Evolutionary conservation across 2,329 filamentous ascomycete genomes (phyloP).

Genomic region (Ophiostoma ips): DNA sequence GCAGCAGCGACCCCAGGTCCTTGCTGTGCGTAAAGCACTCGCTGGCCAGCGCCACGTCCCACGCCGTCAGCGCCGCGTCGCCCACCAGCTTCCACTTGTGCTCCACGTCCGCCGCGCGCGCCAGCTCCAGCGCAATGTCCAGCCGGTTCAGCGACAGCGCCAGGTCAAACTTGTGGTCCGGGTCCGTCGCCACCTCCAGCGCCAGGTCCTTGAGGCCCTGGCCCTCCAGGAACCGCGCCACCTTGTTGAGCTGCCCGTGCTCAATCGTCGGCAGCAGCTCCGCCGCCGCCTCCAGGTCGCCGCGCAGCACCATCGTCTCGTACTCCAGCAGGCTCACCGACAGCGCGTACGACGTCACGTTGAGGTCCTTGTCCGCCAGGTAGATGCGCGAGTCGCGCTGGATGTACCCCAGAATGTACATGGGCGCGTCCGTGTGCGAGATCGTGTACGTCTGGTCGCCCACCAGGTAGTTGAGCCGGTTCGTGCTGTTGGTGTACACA

Average conservation of each 20-base stretch:
- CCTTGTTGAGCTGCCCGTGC: slow-evolving; percentile 92
- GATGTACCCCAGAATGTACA: slow-evolving; percentile 92
- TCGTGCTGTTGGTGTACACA: slow-evolving; percentile 95
- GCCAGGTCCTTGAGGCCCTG: slow-evolving; percentile 81
- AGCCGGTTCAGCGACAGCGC: slow-evolving; percentile 72
- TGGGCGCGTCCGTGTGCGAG: slow-evolving; percentile 87
- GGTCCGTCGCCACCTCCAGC: slow-evolving; percentile 83
- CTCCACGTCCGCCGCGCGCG: slow-evolving; percentile 70
- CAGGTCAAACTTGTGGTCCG: slow-evolving; percentile 93
- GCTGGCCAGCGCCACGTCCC: slow-evolving; percentile 78
- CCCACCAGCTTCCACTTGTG: slow-evolving; percentile 98
- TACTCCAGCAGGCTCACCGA: slow-evolving; percentile 92
- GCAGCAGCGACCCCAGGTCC: slow-evolving; percentile 73
- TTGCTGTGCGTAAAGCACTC: slow-evolving; percentile 88
- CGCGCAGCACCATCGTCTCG: slow-evolving; percentile 86
- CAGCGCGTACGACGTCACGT: slow-evolving; percentile 76
- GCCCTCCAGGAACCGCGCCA: slow-evolving; percentile 87
- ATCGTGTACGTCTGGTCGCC: slow-evolving; percentile 97
- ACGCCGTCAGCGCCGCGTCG: slow-evolving; percentile 72
- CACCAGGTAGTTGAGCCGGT: slow-evolving; percentile 93
- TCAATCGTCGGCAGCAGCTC: slow-evolving; percentile 77
- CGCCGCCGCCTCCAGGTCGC: slow-evolving; percentile 80
- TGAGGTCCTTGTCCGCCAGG: slow-evolving; percentile 88
- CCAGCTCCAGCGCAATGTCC: slow-evolving; percentile 72
- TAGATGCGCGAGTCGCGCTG: slow-evolving; percentile 92